Evolutionary conservation across 2,329 filamentous ascomycete genomes (phyloP).

Genomic region (Coniochaeta ligniaria): DNA sequence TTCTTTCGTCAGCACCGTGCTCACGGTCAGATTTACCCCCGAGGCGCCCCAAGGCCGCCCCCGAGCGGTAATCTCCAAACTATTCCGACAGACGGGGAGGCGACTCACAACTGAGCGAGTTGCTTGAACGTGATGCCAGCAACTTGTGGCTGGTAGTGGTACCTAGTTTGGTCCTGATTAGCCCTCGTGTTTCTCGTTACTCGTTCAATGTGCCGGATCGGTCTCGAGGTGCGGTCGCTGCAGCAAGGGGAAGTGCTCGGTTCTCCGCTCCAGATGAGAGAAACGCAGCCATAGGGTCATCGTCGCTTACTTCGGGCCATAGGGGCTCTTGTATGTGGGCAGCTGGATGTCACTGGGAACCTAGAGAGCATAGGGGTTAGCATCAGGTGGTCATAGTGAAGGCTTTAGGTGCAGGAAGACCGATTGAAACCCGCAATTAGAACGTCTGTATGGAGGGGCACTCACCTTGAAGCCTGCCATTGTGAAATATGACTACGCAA

Average conservation of each 20-base stretch:
- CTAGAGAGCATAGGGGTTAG: slow-evolving; percentile 19
- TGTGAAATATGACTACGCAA: not conserved
- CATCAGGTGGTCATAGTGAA: not conserved
- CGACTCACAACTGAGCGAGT: slow-evolving; percentile 43
- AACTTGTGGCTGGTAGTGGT: slow-evolving; percentile 50
- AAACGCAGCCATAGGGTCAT: not conserved
- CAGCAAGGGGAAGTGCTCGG: not conserved
- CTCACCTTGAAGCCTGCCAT: not conserved
- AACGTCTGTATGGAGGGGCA: not conserved
- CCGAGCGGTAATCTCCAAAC: not conserved
- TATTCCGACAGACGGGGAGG: not conserved
- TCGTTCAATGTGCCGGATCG: not conserved
- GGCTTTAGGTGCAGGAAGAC: not conserved
- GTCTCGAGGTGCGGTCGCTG: not conserved
- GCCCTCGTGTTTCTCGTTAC: not conserved
- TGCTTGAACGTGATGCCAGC: slow-evolving; percentile 43
- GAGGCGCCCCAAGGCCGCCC: not conserved
- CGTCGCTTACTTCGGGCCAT: slow-evolving; percentile 57
- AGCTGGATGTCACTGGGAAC: slow-evolving; percentile 27
- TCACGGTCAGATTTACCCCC: not conserved
- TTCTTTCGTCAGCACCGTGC: slow-evolving; percentile 5
- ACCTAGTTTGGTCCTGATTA: slow-evolving; percentile 31
- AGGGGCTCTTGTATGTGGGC: slow-evolving; percentile 46
- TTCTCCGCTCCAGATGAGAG: not conserved
- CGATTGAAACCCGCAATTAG: not conserved